Base-by-base conservation (phyloP, 2,329 filamentous ascomycete genomes). In the Aspergillus sp. region DNA sequence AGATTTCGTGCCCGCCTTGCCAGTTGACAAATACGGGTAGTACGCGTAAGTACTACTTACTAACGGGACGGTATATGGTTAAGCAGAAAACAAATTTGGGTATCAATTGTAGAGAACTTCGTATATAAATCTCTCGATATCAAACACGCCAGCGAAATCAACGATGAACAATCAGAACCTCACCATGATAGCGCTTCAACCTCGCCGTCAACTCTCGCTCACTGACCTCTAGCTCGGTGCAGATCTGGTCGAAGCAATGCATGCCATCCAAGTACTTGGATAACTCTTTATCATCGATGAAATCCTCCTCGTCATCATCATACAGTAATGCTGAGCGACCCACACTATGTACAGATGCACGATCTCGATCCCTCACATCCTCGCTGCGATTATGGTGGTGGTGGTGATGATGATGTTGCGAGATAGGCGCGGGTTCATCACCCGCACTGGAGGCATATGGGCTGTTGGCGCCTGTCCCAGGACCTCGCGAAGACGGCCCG, bases 211-310 rank as follows among this genome's bases (percentile, higher is more conserved):
- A 66, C 55, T 80, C 77, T 55, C 70, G 73, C 69, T 81, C 79
- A 62, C 76, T 78, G 39, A 81, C 73, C 61, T 79, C 75, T 57
- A 81, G 58, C 62, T 81, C 78, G 5, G 79, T 81, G 61, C 79
- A 81, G 33, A 81, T 79, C 66, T 81, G 76, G 68, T 81, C 79
- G 56, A 81, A 80, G 61, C 75, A 79, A 64, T 81, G 79, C 61
- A 74, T 75, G 1, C 79, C 79, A 67, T 81, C 79, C 17, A 81
- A 54, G 62, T 76, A 81, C 53, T 73, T 74, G 3, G 68, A 67
- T 35, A 81, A 58, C 7, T 65, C 69, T 56, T 67, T 71, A 63
- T 76, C 68, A 48, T 76, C 75, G 39, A 74, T 66, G 17, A 61
- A 62, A 23, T 72, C 67, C 2, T 73, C 70, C 2, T 73, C 69